These are phyloP conservation scores for Pelargonium cotyledonis DNA, from an alignment of 441 rosid species.

Conservation along the genomic window DNA sequence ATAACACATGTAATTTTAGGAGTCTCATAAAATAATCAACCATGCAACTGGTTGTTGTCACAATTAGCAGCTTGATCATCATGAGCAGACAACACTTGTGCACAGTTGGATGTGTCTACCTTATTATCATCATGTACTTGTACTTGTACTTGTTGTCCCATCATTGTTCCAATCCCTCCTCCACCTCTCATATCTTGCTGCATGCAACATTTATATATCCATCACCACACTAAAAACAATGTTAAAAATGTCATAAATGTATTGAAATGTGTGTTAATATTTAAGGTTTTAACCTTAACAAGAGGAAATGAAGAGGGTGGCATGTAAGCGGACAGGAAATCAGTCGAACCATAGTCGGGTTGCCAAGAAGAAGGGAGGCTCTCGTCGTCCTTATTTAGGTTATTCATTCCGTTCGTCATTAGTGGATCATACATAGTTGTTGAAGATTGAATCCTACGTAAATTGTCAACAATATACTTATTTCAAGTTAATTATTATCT, in stretches of 20 bases:
- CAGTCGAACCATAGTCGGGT: not conserved
- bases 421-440: not conserved
- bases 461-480: too few species aligned
- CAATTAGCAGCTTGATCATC: not conserved
- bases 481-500: too few species aligned
- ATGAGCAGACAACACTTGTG: not conserved
- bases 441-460: not conserved
- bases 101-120: not conserved
- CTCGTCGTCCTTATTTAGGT: not conserved
- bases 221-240: too few species aligned
- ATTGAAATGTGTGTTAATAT: too few species aligned
- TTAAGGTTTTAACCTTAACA: not conserved
- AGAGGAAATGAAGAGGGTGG: not conserved
- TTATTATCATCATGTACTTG: too few species aligned
- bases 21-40: too few species aligned
- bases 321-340: not conserved
- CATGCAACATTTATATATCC: too few species aligned
- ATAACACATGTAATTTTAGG: too few species aligned
- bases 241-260: too few species aligned
- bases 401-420: not conserved
- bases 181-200: not conserved
- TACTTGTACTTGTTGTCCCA: not conserved
- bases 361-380: not conserved
- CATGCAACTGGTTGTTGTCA: not conserved
- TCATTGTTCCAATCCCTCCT: not conserved